Conservation (phyloP, 768 basidiomycete species). For the Boletus reticuloceps region DNA sequence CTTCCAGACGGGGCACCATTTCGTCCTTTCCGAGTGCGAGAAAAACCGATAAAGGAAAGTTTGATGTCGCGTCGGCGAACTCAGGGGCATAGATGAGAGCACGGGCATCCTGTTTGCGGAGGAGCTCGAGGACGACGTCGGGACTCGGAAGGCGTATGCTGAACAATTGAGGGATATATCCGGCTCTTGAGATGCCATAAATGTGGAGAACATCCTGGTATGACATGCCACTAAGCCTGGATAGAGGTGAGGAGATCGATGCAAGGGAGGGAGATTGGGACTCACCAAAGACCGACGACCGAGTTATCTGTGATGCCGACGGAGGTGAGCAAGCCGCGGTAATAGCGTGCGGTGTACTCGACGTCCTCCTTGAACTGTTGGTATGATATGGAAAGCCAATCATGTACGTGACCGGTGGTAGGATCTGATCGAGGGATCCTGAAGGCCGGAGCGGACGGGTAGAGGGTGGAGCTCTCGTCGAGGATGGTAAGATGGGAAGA, state of each 20-base stretch:
- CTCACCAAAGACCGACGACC: slow-evolving; percentile 73
- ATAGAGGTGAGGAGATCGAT: slow-evolving; percentile 10
- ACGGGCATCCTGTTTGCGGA: slow-evolving; percentile 57
- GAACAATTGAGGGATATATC: slow-evolving; percentile 76
- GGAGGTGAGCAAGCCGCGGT: slow-evolving; percentile 48
- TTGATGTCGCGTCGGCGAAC: slow-evolving; percentile 42
- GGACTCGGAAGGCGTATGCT: slow-evolving; percentile 76
- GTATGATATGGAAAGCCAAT: slow-evolving; percentile 66
- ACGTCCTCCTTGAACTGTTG: slow-evolving; percentile 62
- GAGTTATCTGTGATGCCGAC: slow-evolving; percentile 51
- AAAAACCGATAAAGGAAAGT: slow-evolving; percentile 50
- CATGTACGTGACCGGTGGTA: slow-evolving; percentile 39
- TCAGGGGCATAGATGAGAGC: slow-evolving; percentile 65
- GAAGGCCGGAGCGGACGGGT: slow-evolving; percentile 55
- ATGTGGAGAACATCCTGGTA: slow-evolving; percentile 72
- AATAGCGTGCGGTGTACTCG: slow-evolving; percentile 62
- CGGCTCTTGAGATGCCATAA: slow-evolving; percentile 72
- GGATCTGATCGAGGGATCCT: slow-evolving; percentile 51
- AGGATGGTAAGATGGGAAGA: slow-evolving; percentile 63
- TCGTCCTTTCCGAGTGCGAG: slow-evolving; percentile 39
- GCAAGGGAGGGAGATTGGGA: slow-evolving; percentile 4
- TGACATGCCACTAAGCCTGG: slow-evolving; percentile 70
- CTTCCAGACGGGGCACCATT: slow-evolving; percentile 35
- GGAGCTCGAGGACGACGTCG: slow-evolving; percentile 65
- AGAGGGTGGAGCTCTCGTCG: slow-evolving; percentile 48